Base-by-base conservation (phyloP, 2,329 filamentous ascomycete genomes). In the Purpureocillium lavendulum region DNA sequence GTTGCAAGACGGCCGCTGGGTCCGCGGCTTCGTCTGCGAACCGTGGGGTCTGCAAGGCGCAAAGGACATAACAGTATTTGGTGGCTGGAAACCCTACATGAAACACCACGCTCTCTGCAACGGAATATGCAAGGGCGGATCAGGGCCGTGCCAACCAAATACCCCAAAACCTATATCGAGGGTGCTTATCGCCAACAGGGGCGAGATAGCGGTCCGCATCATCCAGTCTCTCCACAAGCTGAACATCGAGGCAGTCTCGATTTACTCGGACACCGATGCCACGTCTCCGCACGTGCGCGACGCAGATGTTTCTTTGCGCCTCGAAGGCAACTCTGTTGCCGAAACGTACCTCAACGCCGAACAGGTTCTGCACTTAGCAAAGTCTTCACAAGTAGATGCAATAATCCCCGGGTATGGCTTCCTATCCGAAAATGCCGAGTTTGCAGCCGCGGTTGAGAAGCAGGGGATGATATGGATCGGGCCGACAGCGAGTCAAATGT, bases 191-290 rank as follows among this genome's bases (percentile, higher is more conserved):
- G 83, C 83, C 9, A 88, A 87, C 53, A 70, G 84, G 47, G 84
- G 82, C 45, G 82, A 87, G 52, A 87, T 87, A 48, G 84, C 84
- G 16, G 64, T 85, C 58, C 75, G 84, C 41, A 82, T 87, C 30
- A 77, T 80, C 45, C 67, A 72, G 35, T 86, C 83, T 14, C 76
- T 83, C 14, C 70, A 75, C 13, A 71, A 77, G 45, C 74, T 83
- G 53, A 80, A 80, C 18, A 78, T 87, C 49, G 70, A 72, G 33
- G 80, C 82, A 9, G 81, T 83, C 4, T 82, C 82, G 1, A 69
- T 87, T 36, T 87, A 85, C 56, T 84, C 83, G 5, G 74, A 51
- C 6, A 45, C 43, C 4, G 84, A 87, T 57, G 69, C 73, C 26
- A 64, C 62, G 43, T 73, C 82, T n/a, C 77, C 82, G 45, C 83